phyloP scores from a whole-genome alignment of 2,329 filamentous ascomycete genomes.

The Mycosphaerella sp. region DNA sequence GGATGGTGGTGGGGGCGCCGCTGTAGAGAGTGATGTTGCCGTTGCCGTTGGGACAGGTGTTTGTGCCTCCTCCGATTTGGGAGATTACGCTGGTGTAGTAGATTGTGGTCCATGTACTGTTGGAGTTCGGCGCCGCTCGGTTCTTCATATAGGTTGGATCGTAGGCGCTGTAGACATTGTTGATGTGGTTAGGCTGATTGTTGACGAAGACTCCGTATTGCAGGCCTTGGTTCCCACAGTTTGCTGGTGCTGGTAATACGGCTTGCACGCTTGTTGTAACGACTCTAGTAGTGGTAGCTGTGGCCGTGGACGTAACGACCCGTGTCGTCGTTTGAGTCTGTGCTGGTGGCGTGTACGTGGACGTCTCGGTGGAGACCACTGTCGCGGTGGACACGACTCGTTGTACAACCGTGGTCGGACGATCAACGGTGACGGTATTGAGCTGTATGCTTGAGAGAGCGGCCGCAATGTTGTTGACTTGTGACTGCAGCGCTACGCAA shows the following conservation, averaged over 20 bases:
- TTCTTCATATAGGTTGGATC: conserved; percentile 13
- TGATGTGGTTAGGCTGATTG: conserved; percentile 3
- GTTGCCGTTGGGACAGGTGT: conserved; percentile 1
- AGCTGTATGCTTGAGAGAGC: not conserved
- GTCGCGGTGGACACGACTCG: not conserved
- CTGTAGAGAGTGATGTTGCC: conserved; percentile 1
- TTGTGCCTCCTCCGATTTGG: conserved; percentile 5
- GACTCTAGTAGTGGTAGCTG: not conserved
- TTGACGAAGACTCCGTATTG: conserved; percentile 12
- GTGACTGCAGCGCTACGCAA: not conserved
- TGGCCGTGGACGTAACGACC: no score
- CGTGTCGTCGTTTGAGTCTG: not conserved
- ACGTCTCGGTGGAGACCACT: not conserved
- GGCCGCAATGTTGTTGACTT: not conserved
- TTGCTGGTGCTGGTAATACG: conserved; percentile 5
- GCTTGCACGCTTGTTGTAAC: not conserved
- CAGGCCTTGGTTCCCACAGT: conserved; percentile 14
- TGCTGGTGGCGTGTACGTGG: not conserved
- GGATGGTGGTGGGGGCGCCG: not conserved
- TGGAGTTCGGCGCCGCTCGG: not conserved
- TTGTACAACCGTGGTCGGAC: not conserved
- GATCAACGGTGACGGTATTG: not conserved
- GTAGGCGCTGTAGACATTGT: conserved; percentile 7
- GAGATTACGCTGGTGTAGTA: conserved; percentile 9
- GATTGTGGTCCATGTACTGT: conserved; percentile 10